Conservation (phyloP, 805 yeast species). For the Priceomyces castillae region DNA sequence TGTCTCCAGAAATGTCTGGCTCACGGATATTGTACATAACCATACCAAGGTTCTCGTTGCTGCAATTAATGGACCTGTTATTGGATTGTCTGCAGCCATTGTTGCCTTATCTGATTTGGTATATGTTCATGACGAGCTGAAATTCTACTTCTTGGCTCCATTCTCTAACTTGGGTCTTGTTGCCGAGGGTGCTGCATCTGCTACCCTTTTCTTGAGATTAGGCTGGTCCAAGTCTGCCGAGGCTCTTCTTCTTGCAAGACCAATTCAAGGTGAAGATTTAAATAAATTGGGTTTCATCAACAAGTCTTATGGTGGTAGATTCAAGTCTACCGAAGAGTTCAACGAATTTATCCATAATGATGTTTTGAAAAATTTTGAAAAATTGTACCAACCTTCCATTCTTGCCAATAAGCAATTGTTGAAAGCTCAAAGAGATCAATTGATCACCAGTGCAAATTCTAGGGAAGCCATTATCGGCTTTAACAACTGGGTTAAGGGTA, state of each 20-base stretch:
- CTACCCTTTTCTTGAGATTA: conserved; percentile 63
- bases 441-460: conserved; percentile 50
- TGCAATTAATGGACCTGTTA: conserved; percentile 83
- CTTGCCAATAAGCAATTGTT: conserved; percentile 41
- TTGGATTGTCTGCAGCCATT: conserved; percentile 74
- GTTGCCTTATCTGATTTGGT: conserved; percentile 75
- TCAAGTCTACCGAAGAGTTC: conserved; percentile 37
- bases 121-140: conserved; percentile 58
- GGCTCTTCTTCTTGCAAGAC: conserved; percentile 67
- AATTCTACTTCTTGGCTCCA: conserved; percentile 64
- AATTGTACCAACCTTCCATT: conserved; percentile 45
- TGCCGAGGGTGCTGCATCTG: conserved; percentile 75
- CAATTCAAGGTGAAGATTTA: conserved; percentile 60
- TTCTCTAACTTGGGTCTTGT: conserved; percentile 81
- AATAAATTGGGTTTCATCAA: conserved; percentile 58
- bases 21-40: conserved; percentile 64
- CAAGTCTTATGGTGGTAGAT: conserved; percentile 45
- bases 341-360: conserved; percentile 39
- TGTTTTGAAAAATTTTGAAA: conserved; percentile 31
- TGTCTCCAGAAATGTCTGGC: conserved; percentile 66
- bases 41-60: conserved; percentile 70
- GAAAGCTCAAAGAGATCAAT: conserved; percentile 36
- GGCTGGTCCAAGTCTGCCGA: conserved; percentile 74
- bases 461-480: conserved; percentile 70
- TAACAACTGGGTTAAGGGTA: conserved; percentile 65